Evolutionary conservation across 1,139 yeast species (phyloP).

Genomic region (Entelexis sorbosivorans): DNA sequence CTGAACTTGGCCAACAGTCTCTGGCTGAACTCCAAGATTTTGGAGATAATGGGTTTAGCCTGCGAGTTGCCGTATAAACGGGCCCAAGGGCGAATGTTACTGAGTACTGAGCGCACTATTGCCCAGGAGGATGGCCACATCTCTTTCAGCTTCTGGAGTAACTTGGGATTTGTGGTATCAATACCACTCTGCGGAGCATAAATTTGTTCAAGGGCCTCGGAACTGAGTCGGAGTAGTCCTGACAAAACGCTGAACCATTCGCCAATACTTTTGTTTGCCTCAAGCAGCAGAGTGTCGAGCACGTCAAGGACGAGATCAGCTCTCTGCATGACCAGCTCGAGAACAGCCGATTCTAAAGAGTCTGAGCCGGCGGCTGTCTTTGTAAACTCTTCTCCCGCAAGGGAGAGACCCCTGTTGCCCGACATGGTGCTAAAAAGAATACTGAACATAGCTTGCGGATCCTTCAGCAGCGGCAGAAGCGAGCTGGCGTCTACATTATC

Average conservation of each 20-base stretch:
- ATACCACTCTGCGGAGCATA: constrained; percentile 18
- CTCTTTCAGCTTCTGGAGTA: neutral
- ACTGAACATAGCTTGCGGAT: constrained; percentile 2
- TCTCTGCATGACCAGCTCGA: neutral
- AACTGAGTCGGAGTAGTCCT: constrained; percentile 10
- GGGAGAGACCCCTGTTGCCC: constrained; percentile 10
- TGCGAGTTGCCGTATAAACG: constrained; percentile 1
- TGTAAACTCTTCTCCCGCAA: constrained; percentile 15
- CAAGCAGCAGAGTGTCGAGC: neutral
- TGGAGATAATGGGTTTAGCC: constrained; percentile 10
- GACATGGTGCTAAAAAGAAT: constrained; percentile 8
- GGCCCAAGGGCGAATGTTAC: constrained; percentile 18
- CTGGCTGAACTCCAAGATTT: constrained; percentile 50
- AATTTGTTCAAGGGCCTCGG: constrained; percentile 10
- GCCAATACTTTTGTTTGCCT: constrained; percentile 3
- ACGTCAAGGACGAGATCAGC: constrained; percentile 3
- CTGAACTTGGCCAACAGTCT: constrained; percentile 54
- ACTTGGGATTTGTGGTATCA: constrained; percentile 10
- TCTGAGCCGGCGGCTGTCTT: constrained; percentile 6
- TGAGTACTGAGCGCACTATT: constrained; percentile 12
- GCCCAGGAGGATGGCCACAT: constrained; percentile 21
- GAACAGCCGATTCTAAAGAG: neutral
- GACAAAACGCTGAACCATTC: constrained; percentile 15
- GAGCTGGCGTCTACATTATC: constrained; percentile 7
- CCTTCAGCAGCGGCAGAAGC: neutral